phyloP scores from a whole-genome alignment of 2,329 filamentous ascomycete genomes.

The Botrytis galanthina region DNA sequence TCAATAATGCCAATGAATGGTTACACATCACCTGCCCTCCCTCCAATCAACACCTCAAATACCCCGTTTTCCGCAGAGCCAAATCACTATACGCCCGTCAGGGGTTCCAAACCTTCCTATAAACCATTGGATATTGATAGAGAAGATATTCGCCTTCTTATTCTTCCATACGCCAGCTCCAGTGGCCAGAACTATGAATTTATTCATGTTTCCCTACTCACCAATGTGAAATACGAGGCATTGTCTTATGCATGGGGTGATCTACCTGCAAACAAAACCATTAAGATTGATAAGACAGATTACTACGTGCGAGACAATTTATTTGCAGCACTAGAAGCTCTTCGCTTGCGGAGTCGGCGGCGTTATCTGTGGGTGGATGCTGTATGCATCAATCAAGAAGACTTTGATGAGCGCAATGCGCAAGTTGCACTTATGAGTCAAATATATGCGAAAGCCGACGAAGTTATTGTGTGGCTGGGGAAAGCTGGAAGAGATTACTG shows the following conservation, averaged over 20 bases:
- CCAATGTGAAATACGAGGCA: conserved; percentile 20
- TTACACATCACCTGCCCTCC: neutral
- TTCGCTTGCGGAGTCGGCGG: neutral
- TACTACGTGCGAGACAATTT: conserved; percentile 15
- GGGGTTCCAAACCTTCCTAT: neutral
- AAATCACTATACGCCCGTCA: neutral
- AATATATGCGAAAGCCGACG: conserved; percentile 13
- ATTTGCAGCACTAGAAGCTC: conserved; percentile 9
- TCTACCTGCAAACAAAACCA: conserved; percentile 5
- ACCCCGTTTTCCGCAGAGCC: conserved; percentile 1
- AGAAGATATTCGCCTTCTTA: conserved; percentile 11
- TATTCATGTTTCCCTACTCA: conserved; percentile 19
- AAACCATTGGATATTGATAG: neutral
- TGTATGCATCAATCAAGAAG: conserved; percentile 19
- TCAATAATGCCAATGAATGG: neutral
- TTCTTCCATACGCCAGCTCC: conserved; percentile 7
- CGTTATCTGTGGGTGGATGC: conserved; percentile 19
- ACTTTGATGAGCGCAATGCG: conserved; percentile 19
- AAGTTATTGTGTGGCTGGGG: conserved; percentile 17
- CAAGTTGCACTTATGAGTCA: conserved; percentile 18
- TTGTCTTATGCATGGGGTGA: conserved; percentile 22
- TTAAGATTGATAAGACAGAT: conserved; percentile 6
- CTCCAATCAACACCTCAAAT: neutral
- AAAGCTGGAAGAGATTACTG: conserved; percentile 19
- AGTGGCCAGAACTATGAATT: conserved; percentile 7